These are phyloP conservation scores for Volvox reticuliferus DNA, from an alignment of 139 green algal genomes.

Conservation along the genomic window DNA sequence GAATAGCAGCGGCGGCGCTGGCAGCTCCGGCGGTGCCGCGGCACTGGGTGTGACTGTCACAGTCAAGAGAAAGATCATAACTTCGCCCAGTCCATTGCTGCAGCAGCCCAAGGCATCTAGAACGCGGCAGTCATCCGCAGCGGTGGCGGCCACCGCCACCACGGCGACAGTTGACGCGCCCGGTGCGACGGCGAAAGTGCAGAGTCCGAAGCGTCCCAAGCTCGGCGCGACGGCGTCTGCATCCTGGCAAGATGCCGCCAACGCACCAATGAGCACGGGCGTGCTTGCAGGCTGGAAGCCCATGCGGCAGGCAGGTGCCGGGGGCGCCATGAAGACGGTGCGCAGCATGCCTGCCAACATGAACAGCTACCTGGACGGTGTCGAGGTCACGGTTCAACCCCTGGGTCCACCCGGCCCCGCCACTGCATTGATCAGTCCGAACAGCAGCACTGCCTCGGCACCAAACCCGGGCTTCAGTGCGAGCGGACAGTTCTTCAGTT, in stretches of 20 bases:
- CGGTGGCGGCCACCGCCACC: neutral
- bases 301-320: neutral
- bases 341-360: slow-evolving; percentile 41
- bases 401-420: neutral
- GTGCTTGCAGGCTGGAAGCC: slow-evolving; percentile 29
- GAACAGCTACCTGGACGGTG: slow-evolving; percentile 34
- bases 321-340: slow-evolving; percentile 29
- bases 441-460: neutral
- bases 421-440: neutral
- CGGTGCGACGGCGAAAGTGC: neutral
- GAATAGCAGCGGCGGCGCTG: neutral
- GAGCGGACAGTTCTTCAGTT: neutral
- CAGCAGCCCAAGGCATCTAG: neutral
- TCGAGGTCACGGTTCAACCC: slow-evolving; percentile 17
- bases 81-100: slow-evolving; percentile 33
- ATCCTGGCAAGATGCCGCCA: slow-evolving; percentile 5
- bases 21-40: neutral
- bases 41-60: neutral
- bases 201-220: slow-evolving; percentile 42
- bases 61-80: slow-evolving; percentile 49
- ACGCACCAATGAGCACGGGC: neutral
- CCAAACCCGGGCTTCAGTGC: neutral
- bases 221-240: neutral
- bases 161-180: neutral
- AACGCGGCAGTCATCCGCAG: neutral